Percentiles rank a stretch among this genome's conserved stretches.
Evolutionary conservation across 306 rosid species (phyloP).

Genomic region (Oemleria cerasiformis): DNA sequence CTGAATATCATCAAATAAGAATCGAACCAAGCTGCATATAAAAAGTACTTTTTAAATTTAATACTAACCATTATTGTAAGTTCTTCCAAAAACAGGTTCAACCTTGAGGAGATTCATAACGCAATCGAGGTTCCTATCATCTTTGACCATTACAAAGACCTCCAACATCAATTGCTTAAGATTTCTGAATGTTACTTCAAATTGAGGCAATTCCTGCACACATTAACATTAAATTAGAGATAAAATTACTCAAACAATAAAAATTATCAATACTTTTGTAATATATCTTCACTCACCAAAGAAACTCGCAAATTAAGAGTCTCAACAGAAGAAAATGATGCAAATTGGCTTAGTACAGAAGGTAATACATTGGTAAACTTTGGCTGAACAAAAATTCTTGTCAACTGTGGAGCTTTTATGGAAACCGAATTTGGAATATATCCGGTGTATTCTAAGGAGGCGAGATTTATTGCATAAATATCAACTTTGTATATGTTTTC

Average conservation of each 20-base stretch:
- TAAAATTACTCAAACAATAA: too few relatives aligned
- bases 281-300: background rate
- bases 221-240: too few relatives aligned
- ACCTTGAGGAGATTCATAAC: background rate
- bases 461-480: background rate
- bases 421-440: background rate
- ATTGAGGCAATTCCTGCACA: background rate
- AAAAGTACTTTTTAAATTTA: background rate
- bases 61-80: background rate
- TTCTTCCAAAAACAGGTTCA: background rate
- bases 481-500: background rate
- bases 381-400: background rate
- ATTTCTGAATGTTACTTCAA: background rate
- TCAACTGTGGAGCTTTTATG: background rate
- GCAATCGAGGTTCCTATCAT: background rate
- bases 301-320: background rate
- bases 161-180: background rate
- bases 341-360: background rate
- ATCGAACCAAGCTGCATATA: background rate
- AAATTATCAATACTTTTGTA: too few relatives aligned
- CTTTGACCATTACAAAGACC: too few relatives aligned
- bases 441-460: background rate
- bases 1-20: background rate
- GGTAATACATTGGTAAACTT: too few relatives aligned
- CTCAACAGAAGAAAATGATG: background rate